A percentile compares a stretch with the other conserved stretches of the same genome.
These are phyloP conservation scores for Primulina huaijiensis DNA, from an alignment of 257 asterid genomes.

Conservation along the genomic window DNA sequence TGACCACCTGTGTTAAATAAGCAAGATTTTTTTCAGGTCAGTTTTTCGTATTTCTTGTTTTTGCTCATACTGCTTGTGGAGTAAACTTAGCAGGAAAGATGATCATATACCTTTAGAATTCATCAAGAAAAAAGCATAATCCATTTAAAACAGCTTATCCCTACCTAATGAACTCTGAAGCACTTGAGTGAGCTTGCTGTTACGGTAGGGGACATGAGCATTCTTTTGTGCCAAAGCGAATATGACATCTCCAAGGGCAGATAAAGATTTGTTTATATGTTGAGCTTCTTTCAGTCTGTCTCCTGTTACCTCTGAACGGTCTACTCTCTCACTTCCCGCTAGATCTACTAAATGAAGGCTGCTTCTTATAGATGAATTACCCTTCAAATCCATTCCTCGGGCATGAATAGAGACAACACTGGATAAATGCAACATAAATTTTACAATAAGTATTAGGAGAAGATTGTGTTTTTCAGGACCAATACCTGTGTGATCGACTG, in stretches of 20 bases:
- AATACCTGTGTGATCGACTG: constrained; percentile 93
- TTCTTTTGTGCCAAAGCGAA: constrained; percentile 83
- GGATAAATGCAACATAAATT: constrained; percentile 16
- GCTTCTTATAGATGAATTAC: constrained; percentile 59
- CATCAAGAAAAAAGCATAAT: background rate
- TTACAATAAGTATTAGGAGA: background rate
- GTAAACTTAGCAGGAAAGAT: background rate
- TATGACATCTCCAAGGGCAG: constrained; percentile 98
- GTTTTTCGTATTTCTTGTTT: background rate
- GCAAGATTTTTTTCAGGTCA: background rate
- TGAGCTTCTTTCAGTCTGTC: constrained; percentile 96
- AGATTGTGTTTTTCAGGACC: background rate
- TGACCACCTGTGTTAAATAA: constrained; percentile 62
- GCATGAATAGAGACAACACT: constrained; percentile 80
- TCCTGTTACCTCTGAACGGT: constrained; percentile 95
- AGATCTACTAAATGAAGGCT: constrained; percentile 99
- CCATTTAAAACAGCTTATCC: background rate
- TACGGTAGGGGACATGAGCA: constrained; percentile 86
- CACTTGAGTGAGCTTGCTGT: constrained; percentile 98
- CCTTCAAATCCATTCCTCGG: constrained; percentile 63
- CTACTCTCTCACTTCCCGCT: constrained; percentile 98
- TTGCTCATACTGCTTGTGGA: background rate
- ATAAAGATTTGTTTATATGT: constrained; percentile 81
- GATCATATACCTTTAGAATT: background rate
- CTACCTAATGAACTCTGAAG: constrained; percentile 92